Base-by-base conservation (phyloP, 192 early-diverging fungal species). In the Jimgerdemannia flammicorona region DNA sequence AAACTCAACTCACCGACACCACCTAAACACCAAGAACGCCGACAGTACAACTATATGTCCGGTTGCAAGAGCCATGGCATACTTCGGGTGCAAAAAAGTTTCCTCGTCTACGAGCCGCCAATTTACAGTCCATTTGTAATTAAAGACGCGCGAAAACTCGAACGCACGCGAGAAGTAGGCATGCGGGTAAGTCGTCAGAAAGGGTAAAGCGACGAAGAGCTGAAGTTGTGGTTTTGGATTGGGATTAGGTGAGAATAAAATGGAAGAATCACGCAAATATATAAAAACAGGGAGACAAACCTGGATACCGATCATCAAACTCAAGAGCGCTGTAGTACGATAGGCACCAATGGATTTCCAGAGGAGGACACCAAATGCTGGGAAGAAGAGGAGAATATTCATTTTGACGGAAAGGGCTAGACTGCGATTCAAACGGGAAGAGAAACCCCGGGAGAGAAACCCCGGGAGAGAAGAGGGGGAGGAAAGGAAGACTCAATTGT, bases 51-150 rank as follows among this genome's bases (percentile, higher is more conserved):
- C 63, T 3, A 89, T 75, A 75, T 98, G 96, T 2, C 82, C 76
- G 0, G 66, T 76, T 4, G 97, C 73, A 71, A 98, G 78, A 20
- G 67, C 10, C 11, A 71, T 79, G 2, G 94, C 87, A 79, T 93
- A 95, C 3, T 65, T 59, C 3, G 20, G 40, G 75, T 88, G 90
- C 39, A 85, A 63, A 83, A 99, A 99, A 11, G 84, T 82, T 10
- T 87, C 79, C 65, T 90, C 87, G 64, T 87, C 85, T 4, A 97
- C 64, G 74, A 98, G 93, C 59, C 91, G 85, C 97, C 97, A 99
- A 75, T 99, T 99, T 10, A 97, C 96, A 0, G 97, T 98, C 96
- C 96, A 98, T 40, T 90, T 89, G 82, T 91, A 97, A 69, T 91
- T 77, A 79, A 99, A 99, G 59, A 88, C 88, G 18, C 97, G 87